Base-by-base conservation (phyloP, 306 rosid genomes). In the Luffa aegyptiaca region DNA sequence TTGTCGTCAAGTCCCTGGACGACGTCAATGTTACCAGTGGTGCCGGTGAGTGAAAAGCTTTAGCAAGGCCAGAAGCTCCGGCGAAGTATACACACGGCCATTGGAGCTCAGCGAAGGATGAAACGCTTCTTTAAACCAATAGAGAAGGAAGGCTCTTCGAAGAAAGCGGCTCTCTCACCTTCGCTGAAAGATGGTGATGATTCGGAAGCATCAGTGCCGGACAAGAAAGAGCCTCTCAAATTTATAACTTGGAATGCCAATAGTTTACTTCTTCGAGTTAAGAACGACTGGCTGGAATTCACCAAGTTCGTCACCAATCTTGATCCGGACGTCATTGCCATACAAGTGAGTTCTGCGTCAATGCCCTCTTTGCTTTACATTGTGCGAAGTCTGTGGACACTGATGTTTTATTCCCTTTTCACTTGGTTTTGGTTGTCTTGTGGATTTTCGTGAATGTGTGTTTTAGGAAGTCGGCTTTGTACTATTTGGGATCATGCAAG, bases 181-280 rank as follows among this genome's bases (percentile, higher is more conserved):
- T 78, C 91, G 45, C 63, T 65, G 17, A 89, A 65, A 66, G 87
- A 84, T 31, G 80, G 20, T 10, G 86, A 62, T 39, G 82, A 56
- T 1, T 81, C 80, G 0, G 82, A 79, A 49, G 49, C 81, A 10
- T 44, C 84, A 5, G 51, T 0, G 52, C 80, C 76, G 59, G 83
- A 83, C 63, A 91, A 86, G 83, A 89, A 86, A 75, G 97, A 91
- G 70, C 98, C 98, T 0, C 83, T 87, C 65, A 95, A 93, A 86
- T 91, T 95, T 81, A 0, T 95, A 76, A 92, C 93, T n/a, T 95
- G 98, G 98, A 95, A 95, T 84, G 97, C 98, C 10, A 95, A 95
- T 80, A 95, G 97, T 71, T 88, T 95, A 83, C 86, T 90, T 70
- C 96, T 95, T 66, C 90, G 97, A 18, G 85, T 95, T 3, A 92